A percentile compares a stretch with the other conserved stretches of the same genome.
Evolutionary conservation across 129 eudicot genomes (phyloP).

Genomic region (Sambucus nigra): DNA sequence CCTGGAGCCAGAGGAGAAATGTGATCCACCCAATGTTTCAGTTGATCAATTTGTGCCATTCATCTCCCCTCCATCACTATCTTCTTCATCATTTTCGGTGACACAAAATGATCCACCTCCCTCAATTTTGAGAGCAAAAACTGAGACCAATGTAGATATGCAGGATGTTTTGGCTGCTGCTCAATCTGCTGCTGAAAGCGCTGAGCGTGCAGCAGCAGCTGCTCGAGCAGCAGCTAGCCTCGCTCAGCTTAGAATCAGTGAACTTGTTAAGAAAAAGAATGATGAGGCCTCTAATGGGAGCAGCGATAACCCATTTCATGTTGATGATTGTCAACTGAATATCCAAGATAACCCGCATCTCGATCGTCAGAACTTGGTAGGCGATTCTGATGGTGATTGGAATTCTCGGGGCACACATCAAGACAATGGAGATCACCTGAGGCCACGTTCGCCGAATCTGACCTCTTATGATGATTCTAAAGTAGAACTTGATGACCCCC

Average conservation of each 20-base stretch:
- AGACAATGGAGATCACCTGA: conserved; percentile 1
- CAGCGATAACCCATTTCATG: conserved; percentile 51
- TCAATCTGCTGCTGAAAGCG: conserved; percentile 76
- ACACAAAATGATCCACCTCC: conserved; percentile 24
- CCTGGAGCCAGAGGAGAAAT: conserved; percentile 16
- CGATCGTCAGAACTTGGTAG: conserved; percentile 15
- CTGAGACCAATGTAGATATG: conserved; percentile 46
- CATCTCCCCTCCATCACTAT: conserved; percentile 43
- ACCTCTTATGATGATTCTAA: conserved; percentile 16
- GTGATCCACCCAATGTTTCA: conserved; percentile 13
- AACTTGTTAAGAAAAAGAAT: conserved; percentile 47
- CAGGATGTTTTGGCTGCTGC: conserved; percentile 77
- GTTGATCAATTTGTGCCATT: conserved; percentile 75
- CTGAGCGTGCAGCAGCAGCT: conserved; percentile 85
- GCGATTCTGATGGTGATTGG: conserved; percentile 12
- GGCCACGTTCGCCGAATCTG: conserved; percentile 2
- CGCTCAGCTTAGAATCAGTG: conserved; percentile 61
- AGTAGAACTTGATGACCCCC: conserved; percentile 14
- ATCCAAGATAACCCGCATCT: too few species aligned
- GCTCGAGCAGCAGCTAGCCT: conserved; percentile 85
- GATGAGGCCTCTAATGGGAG: too few species aligned
- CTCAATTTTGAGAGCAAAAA: conserved; percentile 20
- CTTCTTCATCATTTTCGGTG: conserved; percentile 14
- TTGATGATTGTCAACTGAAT: too few species aligned
- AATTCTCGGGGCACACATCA: conserved; percentile 19